Percentiles rank a stretch among this genome's conserved stretches.
These are phyloP conservation scores for Nymphaea thermarum DNA, from an alignment of 164 flowering plant genomes.

Conservation along the genomic window DNA sequence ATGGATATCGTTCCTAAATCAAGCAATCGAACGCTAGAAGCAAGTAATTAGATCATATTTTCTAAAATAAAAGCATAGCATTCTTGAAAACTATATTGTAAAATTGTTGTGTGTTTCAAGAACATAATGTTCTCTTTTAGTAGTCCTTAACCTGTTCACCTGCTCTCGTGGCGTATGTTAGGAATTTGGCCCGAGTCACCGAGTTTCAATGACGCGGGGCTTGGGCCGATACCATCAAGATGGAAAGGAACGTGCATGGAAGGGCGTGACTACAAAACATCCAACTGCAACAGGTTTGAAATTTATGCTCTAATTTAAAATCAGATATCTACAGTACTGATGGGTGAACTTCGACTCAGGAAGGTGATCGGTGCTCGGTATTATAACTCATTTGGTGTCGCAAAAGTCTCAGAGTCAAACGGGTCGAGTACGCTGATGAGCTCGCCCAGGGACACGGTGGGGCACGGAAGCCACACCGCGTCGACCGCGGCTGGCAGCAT, in stretches of 20 bases:
- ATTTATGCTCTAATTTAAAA: too few species aligned
- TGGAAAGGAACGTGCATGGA: conserved; percentile 87
- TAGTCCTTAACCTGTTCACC: too few species aligned
- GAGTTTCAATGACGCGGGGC: conserved; percentile 52
- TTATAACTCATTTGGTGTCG: conserved; percentile 17
- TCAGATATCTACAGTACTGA: too few species aligned
- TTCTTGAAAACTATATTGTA: too few species aligned
- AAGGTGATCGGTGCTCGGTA: conserved; percentile 78
- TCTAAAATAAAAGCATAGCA: too few species aligned
- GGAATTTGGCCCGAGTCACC: conserved; percentile 83
- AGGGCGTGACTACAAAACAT: conserved; percentile 44
- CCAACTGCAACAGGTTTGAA: conserved; percentile 50
- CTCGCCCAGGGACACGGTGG: conserved; percentile 53
- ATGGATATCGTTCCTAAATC: too few species aligned
- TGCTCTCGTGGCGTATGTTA: background rate
- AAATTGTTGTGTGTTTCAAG: too few species aligned
- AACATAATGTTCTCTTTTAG: too few species aligned
- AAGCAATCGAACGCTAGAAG: too few species aligned
- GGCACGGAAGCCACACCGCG: conserved; percentile 70
- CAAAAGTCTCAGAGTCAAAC: background rate
- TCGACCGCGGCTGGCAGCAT: conserved; percentile 46
- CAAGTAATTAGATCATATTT: too few species aligned
- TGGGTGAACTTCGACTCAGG: conserved; percentile 15
- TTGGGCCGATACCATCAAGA: conserved; percentile 51
- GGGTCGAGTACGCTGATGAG: conserved; percentile 4